Evolutionary conservation across 1,284 basidiomycete species (phyloP).

Genomic region (Cutaneotrichosporon dermatis): DNA sequence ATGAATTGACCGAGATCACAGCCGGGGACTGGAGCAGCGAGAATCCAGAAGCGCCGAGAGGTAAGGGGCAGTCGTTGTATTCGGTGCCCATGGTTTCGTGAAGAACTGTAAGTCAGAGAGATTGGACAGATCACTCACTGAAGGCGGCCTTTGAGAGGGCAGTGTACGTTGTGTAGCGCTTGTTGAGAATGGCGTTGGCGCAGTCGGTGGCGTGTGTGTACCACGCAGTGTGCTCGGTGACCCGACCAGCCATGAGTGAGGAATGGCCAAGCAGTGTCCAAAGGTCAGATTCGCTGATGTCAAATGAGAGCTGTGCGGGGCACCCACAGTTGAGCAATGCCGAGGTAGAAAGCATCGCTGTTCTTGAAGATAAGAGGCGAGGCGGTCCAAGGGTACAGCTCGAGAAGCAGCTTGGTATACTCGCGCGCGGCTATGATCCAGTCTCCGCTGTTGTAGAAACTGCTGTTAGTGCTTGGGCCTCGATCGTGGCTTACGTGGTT

Average conservation of each 20-base stretch:
- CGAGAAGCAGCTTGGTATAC: not conserved
- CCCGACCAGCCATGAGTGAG: not conserved
- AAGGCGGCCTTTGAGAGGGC: too few species aligned
- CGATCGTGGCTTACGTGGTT: not conserved
- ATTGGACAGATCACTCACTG: too few species aligned
- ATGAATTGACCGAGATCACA: too few species aligned
- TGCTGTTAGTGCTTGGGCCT: not conserved
- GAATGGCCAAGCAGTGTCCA: not conserved
- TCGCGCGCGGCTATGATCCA: not conserved
- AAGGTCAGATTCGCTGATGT: not conserved
- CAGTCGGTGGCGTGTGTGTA: too few species aligned
- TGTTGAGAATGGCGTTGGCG: too few species aligned
- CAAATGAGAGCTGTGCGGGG: not conserved
- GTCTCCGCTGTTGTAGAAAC: not conserved
- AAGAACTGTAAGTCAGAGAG: too few species aligned
- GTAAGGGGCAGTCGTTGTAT: too few species aligned
- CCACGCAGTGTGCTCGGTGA: not conserved
- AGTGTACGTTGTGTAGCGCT: too few species aligned
- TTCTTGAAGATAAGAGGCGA: not conserved
- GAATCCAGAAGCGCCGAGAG: too few species aligned
- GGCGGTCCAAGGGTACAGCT: not conserved
- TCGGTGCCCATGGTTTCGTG: too few species aligned
- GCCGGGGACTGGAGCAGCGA: too few species aligned
- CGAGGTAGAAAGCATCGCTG: not conserved
- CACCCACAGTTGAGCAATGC: not conserved